Conservation (phyloP, 352 stramenopile species). For the Globisporangium cylindrosporum region DNA sequence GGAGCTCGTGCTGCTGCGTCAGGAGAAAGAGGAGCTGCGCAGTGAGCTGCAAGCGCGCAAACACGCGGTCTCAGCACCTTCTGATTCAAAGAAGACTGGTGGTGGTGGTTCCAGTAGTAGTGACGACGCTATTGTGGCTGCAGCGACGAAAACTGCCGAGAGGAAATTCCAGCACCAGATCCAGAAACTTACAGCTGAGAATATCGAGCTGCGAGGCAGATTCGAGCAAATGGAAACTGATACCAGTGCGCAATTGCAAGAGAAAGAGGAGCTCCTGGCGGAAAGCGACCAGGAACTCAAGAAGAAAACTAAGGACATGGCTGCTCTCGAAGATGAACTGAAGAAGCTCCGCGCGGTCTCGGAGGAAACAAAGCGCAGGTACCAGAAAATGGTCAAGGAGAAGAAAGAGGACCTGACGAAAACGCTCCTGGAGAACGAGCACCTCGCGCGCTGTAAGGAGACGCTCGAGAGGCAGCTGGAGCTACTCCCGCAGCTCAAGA, state of each 20-base stretch:
- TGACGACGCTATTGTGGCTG: constrained; percentile 10
- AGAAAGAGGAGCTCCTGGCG: constrained; percentile 17
- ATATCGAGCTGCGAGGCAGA: constrained; percentile 12
- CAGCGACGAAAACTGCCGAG: constrained; percentile 26
- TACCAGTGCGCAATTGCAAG: constrained; percentile 25
- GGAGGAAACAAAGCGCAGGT: constrained; percentile 35
- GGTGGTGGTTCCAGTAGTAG: not conserved
- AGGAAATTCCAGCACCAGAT: constrained; percentile 37
- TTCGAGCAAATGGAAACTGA: constrained; percentile 30
- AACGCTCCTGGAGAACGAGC: constrained; percentile 49
- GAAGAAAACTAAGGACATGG: constrained; percentile 22
- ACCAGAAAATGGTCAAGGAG: constrained; percentile 45
- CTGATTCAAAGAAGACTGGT: constrained; percentile 11
- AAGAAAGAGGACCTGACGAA: constrained; percentile 51
- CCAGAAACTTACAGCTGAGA: constrained; percentile 26
- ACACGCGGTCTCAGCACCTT: constrained; percentile 8
- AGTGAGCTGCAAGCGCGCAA: constrained; percentile 22
- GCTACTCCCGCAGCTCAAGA: constrained; percentile 51
- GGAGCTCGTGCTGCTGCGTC: constrained; percentile 64
- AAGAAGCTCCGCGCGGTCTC: constrained; percentile 26
- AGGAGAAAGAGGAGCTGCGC: constrained; percentile 67
- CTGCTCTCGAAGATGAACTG: constrained; percentile 27
- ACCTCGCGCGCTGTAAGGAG: constrained; percentile 27
- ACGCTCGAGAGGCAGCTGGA: constrained; percentile 37
- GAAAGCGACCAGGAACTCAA: constrained; percentile 24